These are phyloP conservation scores for Pestalotiopsis sp. DNA, from an alignment of 2,329 filamentous ascomycete genomes.

Conservation along the genomic window DNA sequence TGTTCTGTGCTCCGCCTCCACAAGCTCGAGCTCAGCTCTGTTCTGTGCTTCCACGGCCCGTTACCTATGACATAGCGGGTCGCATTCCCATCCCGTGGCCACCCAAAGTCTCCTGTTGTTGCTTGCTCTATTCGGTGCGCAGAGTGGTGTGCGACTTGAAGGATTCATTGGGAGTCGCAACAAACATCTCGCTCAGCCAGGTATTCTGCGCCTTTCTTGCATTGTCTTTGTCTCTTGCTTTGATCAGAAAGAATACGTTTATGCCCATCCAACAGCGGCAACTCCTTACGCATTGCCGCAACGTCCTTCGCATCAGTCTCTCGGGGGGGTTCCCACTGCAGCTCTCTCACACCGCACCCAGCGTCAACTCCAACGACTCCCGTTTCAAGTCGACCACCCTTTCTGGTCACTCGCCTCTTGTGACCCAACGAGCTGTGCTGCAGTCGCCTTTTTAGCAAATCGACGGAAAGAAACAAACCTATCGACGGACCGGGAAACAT, in stretches of 20 bases:
- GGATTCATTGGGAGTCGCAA: neutral
- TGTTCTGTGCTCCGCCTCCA: conserved; percentile 11
- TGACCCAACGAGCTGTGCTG: neutral
- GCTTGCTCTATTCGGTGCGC: neutral
- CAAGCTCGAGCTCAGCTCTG: neutral
- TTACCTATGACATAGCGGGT: conserved; percentile 6
- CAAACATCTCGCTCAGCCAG: neutral
- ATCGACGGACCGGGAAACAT: neutral
- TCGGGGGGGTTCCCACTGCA: neutral
- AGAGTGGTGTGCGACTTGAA: neutral
- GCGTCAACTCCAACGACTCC: conserved; percentile 10
- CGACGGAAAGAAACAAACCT: neutral
- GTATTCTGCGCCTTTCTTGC: neutral
- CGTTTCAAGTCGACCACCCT: conserved; percentile 4
- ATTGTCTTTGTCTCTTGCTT: neutral
- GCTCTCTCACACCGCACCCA: conserved; percentile 2
- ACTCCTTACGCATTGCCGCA: neutral
- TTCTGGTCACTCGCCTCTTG: conserved; percentile 5
- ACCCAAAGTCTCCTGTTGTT: neutral
- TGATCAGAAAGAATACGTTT: neutral
- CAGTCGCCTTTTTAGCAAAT: neutral
- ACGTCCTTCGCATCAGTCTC: neutral
- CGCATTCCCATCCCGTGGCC: neutral
- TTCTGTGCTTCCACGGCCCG: conserved; percentile 1
- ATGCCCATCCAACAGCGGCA: neutral